phyloP scores from a whole-genome alignment of 345 rosid genomes.

The Crucihimalaya himalaica region DNA sequence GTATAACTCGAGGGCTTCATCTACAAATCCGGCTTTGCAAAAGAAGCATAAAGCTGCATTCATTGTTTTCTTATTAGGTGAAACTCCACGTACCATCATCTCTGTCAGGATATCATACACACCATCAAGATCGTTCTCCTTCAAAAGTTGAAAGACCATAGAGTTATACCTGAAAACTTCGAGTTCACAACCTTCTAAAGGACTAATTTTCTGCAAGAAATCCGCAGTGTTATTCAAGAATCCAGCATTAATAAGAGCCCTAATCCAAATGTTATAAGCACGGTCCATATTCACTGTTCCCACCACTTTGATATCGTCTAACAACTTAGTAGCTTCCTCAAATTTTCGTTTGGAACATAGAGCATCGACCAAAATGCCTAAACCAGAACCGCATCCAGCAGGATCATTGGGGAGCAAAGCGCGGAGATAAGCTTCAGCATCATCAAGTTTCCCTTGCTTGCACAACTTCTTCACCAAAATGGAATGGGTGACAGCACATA shows the following conservation, averaged over 20 bases:
- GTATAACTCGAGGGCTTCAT: conserved; percentile 69
- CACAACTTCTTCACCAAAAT: conserved; percentile 67
- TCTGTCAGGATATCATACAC: conserved; percentile 67
- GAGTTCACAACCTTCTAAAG: conserved; percentile 55
- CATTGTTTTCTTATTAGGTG: conserved; percentile 61
- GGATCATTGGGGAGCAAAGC: conserved; percentile 37
- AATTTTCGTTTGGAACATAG: conserved; percentile 51
- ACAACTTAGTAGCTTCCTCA: conserved; percentile 53
- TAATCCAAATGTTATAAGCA: conserved; percentile 66
- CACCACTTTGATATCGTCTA: conserved; percentile 53
- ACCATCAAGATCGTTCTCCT: conserved; percentile 56
- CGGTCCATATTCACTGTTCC: conserved; percentile 46
- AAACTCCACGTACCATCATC: conserved; percentile 60
- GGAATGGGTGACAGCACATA: conserved; percentile 47
- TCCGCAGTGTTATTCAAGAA: conserved; percentile 52
- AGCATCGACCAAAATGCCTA: conserved; percentile 51
- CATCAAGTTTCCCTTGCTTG: conserved; percentile 53
- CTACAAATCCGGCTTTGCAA: conserved; percentile 83
- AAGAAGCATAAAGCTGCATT: conserved; percentile 73
- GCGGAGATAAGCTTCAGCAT: conserved; percentile 60
- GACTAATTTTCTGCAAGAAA: conserved; percentile 56
- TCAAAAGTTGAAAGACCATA: conserved; percentile 59
- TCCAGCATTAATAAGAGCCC: conserved; percentile 51
- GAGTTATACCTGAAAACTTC: conserved; percentile 59
- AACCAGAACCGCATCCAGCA: conserved; percentile 40